Conservation (phyloP, 225 moss, liverwort and hornwort genomes). For the Thuidium tamariscinum region DNA sequence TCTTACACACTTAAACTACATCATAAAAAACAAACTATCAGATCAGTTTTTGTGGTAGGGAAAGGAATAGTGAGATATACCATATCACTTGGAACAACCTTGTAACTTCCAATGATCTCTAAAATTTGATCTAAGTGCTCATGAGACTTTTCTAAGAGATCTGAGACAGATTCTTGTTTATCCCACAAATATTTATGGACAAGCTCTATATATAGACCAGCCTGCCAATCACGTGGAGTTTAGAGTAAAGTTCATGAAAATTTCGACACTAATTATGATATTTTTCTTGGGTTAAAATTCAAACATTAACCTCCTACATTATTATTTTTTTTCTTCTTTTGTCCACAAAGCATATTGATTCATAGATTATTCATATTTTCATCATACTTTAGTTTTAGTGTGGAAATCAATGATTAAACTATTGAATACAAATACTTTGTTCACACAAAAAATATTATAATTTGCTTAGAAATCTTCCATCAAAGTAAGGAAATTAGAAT, state of each 20-base stretch:
- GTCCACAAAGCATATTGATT: neutral
- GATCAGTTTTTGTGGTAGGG: neutral
- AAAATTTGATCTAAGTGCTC: conserved; percentile 32
- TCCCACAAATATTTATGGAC: conserved; percentile 18
- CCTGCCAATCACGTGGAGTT: conserved; percentile 8
- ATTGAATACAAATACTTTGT: neutral
- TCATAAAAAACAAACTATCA: neutral
- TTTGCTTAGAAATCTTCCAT: neutral
- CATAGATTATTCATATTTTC: neutral
- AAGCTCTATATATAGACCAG: conserved; percentile 35
- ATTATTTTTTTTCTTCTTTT: neutral
- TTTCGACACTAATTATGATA: neutral
- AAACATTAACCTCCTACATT: neutral
- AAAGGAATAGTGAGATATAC: conserved; percentile 1
- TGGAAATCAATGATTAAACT: neutral
- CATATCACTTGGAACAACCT: conserved; percentile 64
- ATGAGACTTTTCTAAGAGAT: conserved; percentile 30
- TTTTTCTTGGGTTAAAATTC: neutral
- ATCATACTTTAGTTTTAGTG: neutral
- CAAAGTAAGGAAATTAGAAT: neutral
- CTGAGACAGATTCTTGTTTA: conserved; percentile 24
- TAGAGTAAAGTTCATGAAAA: neutral
- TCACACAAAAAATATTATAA: neutral
- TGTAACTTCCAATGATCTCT: conserved; percentile 26
- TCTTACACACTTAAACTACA: neutral